These are phyloP conservation scores for Ophiocytium majus DNA, from an alignment of 352 stramenopile genomes.

Conservation along the genomic window DNA sequence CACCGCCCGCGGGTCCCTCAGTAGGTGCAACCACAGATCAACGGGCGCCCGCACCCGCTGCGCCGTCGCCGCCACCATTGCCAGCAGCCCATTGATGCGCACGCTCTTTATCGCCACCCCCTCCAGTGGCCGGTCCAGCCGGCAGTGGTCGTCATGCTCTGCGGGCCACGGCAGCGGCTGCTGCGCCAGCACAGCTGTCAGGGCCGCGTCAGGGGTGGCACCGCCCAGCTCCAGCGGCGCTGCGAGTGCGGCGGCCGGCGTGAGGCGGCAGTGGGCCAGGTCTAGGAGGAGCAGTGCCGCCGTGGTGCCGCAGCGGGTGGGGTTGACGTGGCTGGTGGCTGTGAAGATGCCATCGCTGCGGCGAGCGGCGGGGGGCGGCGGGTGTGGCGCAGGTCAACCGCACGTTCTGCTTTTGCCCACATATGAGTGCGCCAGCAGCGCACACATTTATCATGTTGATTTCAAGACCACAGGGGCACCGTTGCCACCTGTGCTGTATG, in stretches of 20 bases:
- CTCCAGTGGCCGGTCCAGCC: too few relatives aligned
- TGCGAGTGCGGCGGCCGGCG: too few relatives aligned
- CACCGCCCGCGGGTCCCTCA: neutral
- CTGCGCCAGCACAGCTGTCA: neutral
- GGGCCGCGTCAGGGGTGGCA: too few relatives aligned
- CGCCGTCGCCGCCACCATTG: neutral
- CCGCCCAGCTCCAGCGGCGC: neutral
- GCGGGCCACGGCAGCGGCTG: neutral
- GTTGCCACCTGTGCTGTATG: too few relatives aligned
- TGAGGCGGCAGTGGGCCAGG: neutral
- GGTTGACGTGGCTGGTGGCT: too few relatives aligned
- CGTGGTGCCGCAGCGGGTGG: neutral
- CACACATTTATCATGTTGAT: too few relatives aligned
- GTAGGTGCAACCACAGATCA: neutral
- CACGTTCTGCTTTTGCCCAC: too few relatives aligned
- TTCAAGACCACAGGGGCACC: too few relatives aligned
- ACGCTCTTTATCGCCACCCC: neutral
- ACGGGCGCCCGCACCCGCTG: neutral
- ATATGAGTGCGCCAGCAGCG: too few relatives aligned
- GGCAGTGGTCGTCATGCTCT: neutral
- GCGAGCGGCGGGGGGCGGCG: too few relatives aligned
- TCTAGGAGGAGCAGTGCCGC: neutral
- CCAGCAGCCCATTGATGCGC: neutral
- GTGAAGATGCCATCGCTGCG: too few relatives aligned
- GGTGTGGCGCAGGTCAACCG: too few relatives aligned